Percentiles rank a stretch among this genome's conserved stretches.
phyloP scores from a whole-genome alignment of 306 rosid species.

The Heteromeles arbutifolia region DNA sequence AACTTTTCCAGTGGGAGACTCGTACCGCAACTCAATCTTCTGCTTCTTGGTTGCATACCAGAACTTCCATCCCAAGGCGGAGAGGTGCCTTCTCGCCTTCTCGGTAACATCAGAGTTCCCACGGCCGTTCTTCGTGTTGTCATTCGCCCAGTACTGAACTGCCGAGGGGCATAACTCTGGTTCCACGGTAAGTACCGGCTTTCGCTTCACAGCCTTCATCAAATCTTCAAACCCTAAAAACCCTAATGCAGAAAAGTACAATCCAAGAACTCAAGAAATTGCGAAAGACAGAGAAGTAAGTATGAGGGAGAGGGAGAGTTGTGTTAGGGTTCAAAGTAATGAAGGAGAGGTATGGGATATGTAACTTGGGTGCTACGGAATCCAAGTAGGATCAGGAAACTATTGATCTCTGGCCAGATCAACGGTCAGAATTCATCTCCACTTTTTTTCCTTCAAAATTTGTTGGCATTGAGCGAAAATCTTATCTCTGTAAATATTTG shows the following conservation, averaged over 20 bases:
- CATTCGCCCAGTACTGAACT: not conserved
- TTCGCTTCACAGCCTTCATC: not conserved
- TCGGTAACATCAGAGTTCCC: not conserved
- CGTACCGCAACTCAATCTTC: constrained; percentile 46
- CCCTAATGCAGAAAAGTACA: not conserved
- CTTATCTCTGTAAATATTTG: not conserved
- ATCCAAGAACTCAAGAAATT: not conserved
- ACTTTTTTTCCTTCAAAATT: not conserved
- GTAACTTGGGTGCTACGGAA: not conserved
- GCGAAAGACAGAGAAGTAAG: not conserved
- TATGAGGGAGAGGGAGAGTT: not conserved
- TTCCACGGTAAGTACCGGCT: not conserved
- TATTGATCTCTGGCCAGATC: not conserved
- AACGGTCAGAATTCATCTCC: not conserved
- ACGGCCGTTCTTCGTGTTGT: not conserved
- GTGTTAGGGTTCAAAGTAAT: not conserved
- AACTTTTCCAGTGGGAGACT: constrained; percentile 37
- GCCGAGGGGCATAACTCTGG: not conserved
- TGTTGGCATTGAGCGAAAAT: not conserved
- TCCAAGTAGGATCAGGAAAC: not conserved
- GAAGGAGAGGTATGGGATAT: not conserved
- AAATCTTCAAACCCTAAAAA: not conserved
- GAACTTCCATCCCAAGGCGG: constrained; percentile 47
- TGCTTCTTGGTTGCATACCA: constrained; percentile 21
- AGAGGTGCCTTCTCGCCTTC: constrained; percentile 35